Percentiles rank a stretch among this genome's conserved stretches.
Conservation (phyloP, 2,329 filamentous ascomycete species). For the Pleochaeta shiraiana region DNA sequence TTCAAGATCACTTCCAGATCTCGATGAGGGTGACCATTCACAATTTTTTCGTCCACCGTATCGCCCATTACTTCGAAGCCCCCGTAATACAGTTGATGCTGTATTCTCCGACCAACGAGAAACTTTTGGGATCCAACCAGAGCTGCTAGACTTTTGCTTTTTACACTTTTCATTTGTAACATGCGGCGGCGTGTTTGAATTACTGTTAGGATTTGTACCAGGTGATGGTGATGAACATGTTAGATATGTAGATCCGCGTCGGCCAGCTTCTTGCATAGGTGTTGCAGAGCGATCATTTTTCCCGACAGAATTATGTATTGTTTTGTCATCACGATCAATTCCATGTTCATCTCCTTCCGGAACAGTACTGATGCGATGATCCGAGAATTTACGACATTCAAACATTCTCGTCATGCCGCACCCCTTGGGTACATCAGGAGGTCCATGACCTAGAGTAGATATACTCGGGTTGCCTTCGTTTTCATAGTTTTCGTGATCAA, state of each 20-base stretch:
- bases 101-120: constrained; percentile 97
- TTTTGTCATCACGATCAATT: constrained; percentile 24
- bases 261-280: constrained; percentile 31
- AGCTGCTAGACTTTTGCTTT: constrained; percentile 69
- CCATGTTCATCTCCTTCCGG: constrained; percentile 54
- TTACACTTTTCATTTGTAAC: constrained; percentile 52
- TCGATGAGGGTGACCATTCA: constrained; percentile 33
- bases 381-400: constrained; percentile 33
- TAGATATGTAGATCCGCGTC: constrained; percentile 31
- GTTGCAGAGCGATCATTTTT: constrained; percentile 38
- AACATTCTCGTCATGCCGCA: constrained; percentile 20
- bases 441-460: constrained; percentile 50
- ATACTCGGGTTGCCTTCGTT: constrained; percentile 62
- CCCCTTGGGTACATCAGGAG: constrained; percentile 31
- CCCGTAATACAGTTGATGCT: constrained; percentile 62
- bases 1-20: constrained; percentile 53
- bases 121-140: constrained; percentile 68
- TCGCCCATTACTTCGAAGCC: constrained; percentile 44
- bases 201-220: constrained; percentile 30
- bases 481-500: constrained; percentile 52
- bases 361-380: constrained; percentile 77
- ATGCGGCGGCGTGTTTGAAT: constrained; percentile 52
- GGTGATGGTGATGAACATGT: constrained; percentile 31
- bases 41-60: constrained; percentile 36
- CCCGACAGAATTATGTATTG: constrained; percentile 31